Evolutionary conservation across 2,329 filamentous ascomycete genomes (phyloP).

Genomic region (Acephala macrosclerotiorum): DNA sequence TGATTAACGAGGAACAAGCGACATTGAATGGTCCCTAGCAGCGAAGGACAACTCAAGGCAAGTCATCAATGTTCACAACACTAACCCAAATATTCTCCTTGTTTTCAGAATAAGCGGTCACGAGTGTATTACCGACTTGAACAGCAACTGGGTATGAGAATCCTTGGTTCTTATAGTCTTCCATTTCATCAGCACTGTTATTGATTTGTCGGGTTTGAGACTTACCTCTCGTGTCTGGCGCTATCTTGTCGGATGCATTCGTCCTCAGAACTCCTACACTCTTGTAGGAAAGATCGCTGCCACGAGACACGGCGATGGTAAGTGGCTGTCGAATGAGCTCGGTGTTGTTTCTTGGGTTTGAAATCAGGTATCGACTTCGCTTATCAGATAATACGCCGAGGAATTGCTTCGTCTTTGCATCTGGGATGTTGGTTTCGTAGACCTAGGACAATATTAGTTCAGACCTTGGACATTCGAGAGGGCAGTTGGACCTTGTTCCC

Average conservation of each 20-base stretch:
- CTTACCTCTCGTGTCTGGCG: slow-evolving; percentile 15
- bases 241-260: slow-evolving; percentile 11
- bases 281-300: slow-evolving; percentile 13
- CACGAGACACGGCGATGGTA: slow-evolving; percentile 10
- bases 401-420: slow-evolving; percentile 17
- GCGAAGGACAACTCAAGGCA: background rate
- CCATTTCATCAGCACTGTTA: background rate
- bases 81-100: slow-evolving; percentile 17
- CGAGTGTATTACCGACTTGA: slow-evolving; percentile 6
- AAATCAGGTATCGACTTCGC: slow-evolving; percentile 8
- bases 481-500: background rate
- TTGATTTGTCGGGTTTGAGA: background rate
- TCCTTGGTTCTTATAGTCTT: slow-evolving; percentile 17
- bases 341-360: slow-evolving; percentile 14
- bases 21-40: background rate
- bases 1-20: background rate
- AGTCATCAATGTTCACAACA: slow-evolving; percentile 11
- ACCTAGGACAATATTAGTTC: background rate
- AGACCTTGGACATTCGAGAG: background rate
- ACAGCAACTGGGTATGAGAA: slow-evolving; percentile 15
- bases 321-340: slow-evolving; percentile 14
- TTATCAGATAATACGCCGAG: background rate
- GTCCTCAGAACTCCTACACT: slow-evolving; percentile 10
- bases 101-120: slow-evolving; percentile 13
- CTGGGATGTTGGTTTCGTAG: slow-evolving; percentile 13